These are phyloP conservation scores for Talaromyces sp. DNA, from an alignment of 2,329 filamentous ascomycete species.

Conservation along the genomic window DNA sequence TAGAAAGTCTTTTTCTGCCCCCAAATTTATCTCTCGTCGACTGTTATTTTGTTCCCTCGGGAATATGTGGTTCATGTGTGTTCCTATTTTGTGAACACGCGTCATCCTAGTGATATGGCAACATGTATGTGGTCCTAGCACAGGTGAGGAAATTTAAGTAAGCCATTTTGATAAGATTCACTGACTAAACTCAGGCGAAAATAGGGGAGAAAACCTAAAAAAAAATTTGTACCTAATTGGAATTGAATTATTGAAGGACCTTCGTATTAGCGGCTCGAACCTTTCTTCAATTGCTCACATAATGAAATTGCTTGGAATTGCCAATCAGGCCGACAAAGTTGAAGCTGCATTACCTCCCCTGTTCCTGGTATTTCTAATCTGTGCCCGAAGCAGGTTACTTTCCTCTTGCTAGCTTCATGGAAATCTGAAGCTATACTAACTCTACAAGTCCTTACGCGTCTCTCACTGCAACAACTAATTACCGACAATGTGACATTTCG, in stretches of 20 bases:
- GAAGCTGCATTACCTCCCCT: not conserved
- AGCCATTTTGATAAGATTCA: not conserved
- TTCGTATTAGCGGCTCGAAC: not conserved
- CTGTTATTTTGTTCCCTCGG: not conserved
- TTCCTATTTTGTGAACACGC: not conserved
- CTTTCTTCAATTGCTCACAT: not conserved
- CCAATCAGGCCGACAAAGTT: not conserved
- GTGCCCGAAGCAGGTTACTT: not conserved
- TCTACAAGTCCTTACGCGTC: not conserved
- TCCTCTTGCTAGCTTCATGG: not conserved
- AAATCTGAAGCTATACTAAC: not conserved
- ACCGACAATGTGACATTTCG: not conserved
- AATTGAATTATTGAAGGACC: constrained; percentile 3
- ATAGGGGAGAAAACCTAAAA: not conserved
- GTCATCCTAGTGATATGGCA: not conserved
- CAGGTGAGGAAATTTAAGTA: not conserved
- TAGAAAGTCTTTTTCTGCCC: too few relatives aligned
- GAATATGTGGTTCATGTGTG: not conserved
- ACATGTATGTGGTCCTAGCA: not conserved
- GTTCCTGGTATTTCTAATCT: not conserved
- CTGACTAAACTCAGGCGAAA: not conserved
- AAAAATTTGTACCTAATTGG: not conserved
- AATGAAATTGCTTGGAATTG: not conserved
- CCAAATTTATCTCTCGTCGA: not conserved
- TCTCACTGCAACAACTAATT: not conserved